These are phyloP conservation scores for Botryobasidium botryosum DNA, from an alignment of 768 basidiomycete species.

Conservation along the genomic window DNA sequence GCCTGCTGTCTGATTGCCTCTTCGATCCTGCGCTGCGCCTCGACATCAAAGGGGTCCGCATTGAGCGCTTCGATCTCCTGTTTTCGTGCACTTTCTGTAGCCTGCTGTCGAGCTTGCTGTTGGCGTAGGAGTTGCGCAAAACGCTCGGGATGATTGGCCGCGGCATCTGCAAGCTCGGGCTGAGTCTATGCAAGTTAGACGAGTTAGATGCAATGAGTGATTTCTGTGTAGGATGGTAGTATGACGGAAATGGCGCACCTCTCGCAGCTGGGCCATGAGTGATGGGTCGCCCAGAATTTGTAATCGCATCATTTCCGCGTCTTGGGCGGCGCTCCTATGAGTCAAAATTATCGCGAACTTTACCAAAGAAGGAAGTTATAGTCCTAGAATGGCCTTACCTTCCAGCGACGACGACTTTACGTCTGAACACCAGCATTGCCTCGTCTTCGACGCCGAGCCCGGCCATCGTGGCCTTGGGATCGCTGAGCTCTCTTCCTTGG, in stretches of 20 bases:
- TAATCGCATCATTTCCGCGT: constrained; percentile 80
- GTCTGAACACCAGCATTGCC: constrained; percentile 50
- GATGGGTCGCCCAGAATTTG: constrained; percentile 72
- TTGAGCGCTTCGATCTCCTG: constrained; percentile 54
- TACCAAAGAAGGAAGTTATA: not conserved
- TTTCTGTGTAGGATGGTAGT: not conserved
- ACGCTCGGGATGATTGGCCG: constrained; percentile 43
- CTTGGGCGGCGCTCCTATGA: constrained; percentile 49
- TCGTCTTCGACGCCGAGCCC: constrained; percentile 45
- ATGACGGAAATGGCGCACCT: constrained; percentile 28
- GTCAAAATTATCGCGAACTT: not conserved
- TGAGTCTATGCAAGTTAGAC: constrained; percentile 36
- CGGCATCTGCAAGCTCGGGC: constrained; percentile 68
- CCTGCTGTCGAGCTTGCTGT: constrained; percentile 35
- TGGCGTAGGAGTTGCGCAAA: constrained; percentile 62
- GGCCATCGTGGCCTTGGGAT: constrained; percentile 50
- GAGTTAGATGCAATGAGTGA: not conserved
- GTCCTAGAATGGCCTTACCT: constrained; percentile 17
- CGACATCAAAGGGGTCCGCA: constrained; percentile 78
- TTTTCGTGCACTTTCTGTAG: constrained; percentile 38
- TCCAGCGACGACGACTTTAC: constrained; percentile 36
- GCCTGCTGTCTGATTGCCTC: constrained; percentile 83
- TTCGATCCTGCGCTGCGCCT: constrained; percentile 85
- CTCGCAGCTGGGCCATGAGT: constrained; percentile 55
- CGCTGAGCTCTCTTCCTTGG: constrained; percentile 45